Percentiles rank a stretch among this genome's conserved stretches.
Conservation (phyloP, 495 filamentous ascomycete genomes). For the Cudoniella acicularis region DNA sequence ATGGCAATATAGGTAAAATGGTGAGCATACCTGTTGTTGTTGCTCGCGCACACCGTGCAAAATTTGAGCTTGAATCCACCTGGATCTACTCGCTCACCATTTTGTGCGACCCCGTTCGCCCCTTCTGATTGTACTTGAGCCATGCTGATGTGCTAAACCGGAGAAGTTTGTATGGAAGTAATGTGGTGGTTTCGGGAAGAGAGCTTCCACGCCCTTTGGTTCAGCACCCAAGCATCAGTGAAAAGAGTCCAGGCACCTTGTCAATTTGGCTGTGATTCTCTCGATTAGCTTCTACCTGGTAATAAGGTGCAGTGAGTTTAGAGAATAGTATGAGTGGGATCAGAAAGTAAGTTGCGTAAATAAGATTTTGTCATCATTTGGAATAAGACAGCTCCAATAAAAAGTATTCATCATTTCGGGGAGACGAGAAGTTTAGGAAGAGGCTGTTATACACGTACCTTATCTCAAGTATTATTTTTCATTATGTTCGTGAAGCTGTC, state of each 20-base stretch:
- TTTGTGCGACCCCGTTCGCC: conserved; percentile 29
- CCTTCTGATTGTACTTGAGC: conserved; percentile 18
- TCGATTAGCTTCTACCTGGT: background rate
- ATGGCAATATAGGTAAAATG: conserved; percentile 7
- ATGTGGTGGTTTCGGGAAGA: background rate
- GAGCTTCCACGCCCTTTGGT: background rate
- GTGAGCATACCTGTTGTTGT: conserved; percentile 89
- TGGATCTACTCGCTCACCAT: conserved; percentile 36
- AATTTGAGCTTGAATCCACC: conserved; percentile 80
- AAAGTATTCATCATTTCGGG: conserved; percentile 42
- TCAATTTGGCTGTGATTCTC: background rate
- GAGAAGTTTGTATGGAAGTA: background rate
- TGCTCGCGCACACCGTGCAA: conserved; percentile 97
- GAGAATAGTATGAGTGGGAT: background rate
- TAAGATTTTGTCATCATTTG: conserved; percentile 48
- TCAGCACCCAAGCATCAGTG: background rate
- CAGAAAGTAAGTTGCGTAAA: conserved; percentile 47
- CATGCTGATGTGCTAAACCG: conserved; percentile 9
- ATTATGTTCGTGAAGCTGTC: too few species aligned
- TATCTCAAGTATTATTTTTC: too few species aligned
- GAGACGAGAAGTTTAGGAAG: background rate
- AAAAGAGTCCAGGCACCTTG: background rate
- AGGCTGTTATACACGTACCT: too few species aligned
- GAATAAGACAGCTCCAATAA: conserved; percentile 99
- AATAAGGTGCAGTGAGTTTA: background rate